Percentiles rank a stretch among this genome's conserved stretches.
Conservation (phyloP, 1,139 yeast species). For the Candida albicans region DNA sequence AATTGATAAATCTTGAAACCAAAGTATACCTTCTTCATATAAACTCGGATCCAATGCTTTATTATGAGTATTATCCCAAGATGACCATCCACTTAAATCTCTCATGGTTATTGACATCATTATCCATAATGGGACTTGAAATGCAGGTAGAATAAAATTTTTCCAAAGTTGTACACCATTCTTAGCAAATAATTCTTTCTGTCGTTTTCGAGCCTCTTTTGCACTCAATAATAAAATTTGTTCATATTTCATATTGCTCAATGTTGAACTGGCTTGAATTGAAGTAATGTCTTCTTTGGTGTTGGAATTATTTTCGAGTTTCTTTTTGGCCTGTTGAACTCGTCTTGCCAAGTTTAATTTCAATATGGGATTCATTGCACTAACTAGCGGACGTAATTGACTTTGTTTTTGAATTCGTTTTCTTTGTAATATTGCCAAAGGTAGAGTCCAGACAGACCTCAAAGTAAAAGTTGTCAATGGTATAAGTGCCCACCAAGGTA, state of each 20-base stretch:
- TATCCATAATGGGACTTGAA: constrained; percentile 90
- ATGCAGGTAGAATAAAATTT: constrained; percentile 66
- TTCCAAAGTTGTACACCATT: constrained; percentile 80
- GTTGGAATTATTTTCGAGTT: constrained; percentile 21
- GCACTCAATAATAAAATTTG: constrained; percentile 72
- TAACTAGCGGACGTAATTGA: constrained; percentile 62
- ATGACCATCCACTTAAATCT: constrained; percentile 71
- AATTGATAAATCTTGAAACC: constrained; percentile 61
- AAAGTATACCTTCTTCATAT: constrained; percentile 54
- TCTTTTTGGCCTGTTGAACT: constrained; percentile 39
- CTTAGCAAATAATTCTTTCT: constrained; percentile 63
- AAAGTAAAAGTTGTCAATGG: constrained; percentile 71
- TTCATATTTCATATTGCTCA: constrained; percentile 64
- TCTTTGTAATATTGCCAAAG: constrained; percentile 74
- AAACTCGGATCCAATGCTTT: constrained; percentile 57
- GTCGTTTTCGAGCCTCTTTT: constrained; percentile 76
- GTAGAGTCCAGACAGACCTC: constrained; percentile 69
- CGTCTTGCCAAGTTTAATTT: constrained; percentile 68
- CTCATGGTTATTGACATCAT: constrained; percentile 75
- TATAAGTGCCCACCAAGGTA: constrained; percentile 83
- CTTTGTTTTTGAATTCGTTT: constrained; percentile 69
- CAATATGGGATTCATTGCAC: constrained; percentile 75
- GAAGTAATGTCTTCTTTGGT: constrained; percentile 12
- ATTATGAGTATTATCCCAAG: constrained; percentile 45
- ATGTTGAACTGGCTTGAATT: constrained; percentile 22